Evolutionary conservation across 306 rosid genomes (phyloP).

Genomic region (Castanea sativa): DNA sequence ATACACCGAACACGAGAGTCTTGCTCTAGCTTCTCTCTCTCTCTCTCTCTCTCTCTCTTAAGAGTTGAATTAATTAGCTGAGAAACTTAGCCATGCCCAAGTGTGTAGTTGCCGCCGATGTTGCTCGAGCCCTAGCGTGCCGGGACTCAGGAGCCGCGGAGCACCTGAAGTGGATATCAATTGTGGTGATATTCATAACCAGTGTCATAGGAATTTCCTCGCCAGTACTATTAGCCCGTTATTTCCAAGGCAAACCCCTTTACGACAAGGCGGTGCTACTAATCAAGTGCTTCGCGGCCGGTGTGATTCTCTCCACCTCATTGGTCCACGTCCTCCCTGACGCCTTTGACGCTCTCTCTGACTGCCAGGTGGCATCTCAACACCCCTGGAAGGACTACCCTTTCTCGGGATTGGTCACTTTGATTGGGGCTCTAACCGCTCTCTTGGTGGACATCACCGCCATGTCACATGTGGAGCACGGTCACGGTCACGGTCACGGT

Average conservation of each 20-base stretch:
- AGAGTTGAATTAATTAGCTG: neutral
- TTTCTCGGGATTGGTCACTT: conserved; percentile 74
- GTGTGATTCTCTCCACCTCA: conserved; percentile 92
- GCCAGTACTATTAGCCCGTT: conserved; percentile 71
- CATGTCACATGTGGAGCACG: conserved; percentile 68
- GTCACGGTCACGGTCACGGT: neutral
- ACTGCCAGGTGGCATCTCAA: conserved; percentile 70
- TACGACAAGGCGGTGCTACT: conserved; percentile 67
- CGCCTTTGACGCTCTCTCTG: conserved; percentile 78
- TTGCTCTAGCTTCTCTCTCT: neutral
- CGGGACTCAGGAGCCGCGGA: conserved; percentile 65
- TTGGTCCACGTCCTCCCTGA: conserved; percentile 97
- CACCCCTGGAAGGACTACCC: conserved; percentile 97
- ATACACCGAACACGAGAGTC: too few relatives aligned
- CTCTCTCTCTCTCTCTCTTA: neutral
- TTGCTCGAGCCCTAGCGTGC: conserved; percentile 45
- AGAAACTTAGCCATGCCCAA: conserved; percentile 31
- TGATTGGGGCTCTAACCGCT: conserved; percentile 59
- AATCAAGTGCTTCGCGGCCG: conserved; percentile 93
- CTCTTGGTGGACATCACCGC: conserved; percentile 79
- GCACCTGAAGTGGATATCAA: conserved; percentile 58
- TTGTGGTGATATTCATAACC: conserved; percentile 69
- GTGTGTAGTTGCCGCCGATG: conserved; percentile 29
- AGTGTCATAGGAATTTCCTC: conserved; percentile 69
- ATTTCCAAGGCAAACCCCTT: conserved; percentile 72